phyloP scores from a whole-genome alignment of 73 alveolate genomes.

The Effrenium voratum region DNA sequence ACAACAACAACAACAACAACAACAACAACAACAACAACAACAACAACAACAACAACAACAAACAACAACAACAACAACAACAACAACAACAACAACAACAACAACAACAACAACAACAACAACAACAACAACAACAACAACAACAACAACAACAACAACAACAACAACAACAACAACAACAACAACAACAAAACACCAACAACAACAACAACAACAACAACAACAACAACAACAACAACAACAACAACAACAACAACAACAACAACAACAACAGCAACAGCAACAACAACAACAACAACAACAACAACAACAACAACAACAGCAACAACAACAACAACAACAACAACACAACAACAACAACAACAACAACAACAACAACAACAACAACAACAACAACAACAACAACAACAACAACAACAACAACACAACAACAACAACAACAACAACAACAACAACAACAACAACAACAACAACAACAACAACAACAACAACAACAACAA shows the following conservation, averaged over 20 bases:
- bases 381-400: slow-evolving; percentile 1
- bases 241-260: neutral
- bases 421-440: neutral
- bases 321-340: neutral
- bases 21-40: neutral
- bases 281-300: neutral
- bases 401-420: neutral
- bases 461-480: too few species aligned
- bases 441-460: neutral
- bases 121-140: neutral
- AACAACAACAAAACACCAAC: neutral
- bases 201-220: neutral
- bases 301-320: neutral
- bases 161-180: neutral
- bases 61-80: neutral
- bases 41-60: neutral
- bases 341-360: neutral
- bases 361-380: neutral
- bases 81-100: neutral
- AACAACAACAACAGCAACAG: neutral
- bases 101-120: neutral
- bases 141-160: neutral
- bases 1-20: neutral
- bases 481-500: neutral
- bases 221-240: neutral